Evolutionary conservation across 768 basidiomycete species (phyloP).

Genomic region (Stropharia rugosoannulata): DNA sequence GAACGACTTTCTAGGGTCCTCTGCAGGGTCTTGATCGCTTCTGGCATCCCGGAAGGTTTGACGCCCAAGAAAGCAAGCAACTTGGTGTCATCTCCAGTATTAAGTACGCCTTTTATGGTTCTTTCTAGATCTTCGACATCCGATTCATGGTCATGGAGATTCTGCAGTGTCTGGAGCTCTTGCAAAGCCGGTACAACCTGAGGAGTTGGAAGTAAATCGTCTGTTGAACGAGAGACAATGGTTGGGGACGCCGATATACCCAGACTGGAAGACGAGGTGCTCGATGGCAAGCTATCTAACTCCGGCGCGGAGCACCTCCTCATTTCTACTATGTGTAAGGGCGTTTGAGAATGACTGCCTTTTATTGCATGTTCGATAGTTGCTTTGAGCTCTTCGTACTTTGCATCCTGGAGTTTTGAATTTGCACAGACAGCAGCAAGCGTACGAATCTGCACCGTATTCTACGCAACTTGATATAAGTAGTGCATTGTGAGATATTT

Average conservation of each 20-base stretch:
- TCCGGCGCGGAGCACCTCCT: constrained; percentile 20
- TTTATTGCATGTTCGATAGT: constrained; percentile 10
- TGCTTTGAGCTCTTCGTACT: constrained; percentile 14
- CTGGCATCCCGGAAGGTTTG: constrained; percentile 63
- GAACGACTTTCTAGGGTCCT: constrained; percentile 49
- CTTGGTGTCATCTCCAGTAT: constrained; percentile 53
- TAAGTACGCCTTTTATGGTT: constrained; percentile 53
- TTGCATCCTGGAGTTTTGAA: constrained; percentile 13
- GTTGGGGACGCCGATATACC: constrained; percentile 13
- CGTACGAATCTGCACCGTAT: constrained; percentile 25
- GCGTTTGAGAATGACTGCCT: not conserved
- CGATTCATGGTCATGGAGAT: constrained; percentile 38
- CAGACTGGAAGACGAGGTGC: constrained; percentile 10
- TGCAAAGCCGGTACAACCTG: constrained; percentile 24
- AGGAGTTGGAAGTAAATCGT: constrained; percentile 12
- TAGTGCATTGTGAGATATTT: not conserved
- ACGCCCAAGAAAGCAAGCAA: constrained; percentile 60
- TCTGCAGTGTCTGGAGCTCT: constrained; percentile 22
- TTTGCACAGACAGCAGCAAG: constrained; percentile 23
- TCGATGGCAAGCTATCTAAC: constrained; percentile 15
- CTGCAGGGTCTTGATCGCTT: constrained; percentile 75
- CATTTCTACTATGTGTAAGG: not conserved
- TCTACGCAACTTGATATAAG: not conserved
- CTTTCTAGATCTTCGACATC: constrained; percentile 55
- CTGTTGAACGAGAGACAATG: constrained; percentile 15